A percentile compares a stretch with the other conserved stretches of the same genome.
phyloP scores from a whole-genome alignment of 352 stramenopile genomes.

The Pythium monospermum region DNA sequence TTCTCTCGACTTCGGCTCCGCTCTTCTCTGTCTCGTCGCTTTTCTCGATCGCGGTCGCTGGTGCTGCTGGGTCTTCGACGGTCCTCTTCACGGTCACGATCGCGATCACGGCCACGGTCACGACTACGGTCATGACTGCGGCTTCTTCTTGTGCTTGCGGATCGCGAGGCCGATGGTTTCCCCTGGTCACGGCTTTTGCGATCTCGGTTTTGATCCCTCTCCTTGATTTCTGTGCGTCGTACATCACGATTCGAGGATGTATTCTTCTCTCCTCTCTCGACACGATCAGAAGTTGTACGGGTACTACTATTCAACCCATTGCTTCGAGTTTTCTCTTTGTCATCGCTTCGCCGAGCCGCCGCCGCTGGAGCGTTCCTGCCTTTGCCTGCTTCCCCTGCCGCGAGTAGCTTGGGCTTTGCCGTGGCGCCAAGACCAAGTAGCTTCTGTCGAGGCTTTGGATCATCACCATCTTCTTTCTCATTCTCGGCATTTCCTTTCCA shows the following conservation, averaged over 20 bases:
- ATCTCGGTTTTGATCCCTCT: not conserved
- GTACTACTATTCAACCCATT: constrained; percentile 22
- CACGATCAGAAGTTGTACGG: too few species aligned
- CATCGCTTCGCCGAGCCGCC: constrained; percentile 3
- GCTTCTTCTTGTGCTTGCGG: constrained; percentile 3
- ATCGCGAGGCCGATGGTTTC: too few species aligned
- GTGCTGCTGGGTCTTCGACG: not conserved
- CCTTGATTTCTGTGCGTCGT: not conserved
- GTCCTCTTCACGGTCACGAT: constrained; percentile 22
- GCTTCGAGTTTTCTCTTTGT: constrained; percentile 1
- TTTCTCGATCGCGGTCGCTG: constrained; percentile 1
- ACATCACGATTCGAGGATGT: not conserved
- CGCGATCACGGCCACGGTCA: not conserved
- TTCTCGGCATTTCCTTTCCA: constrained; percentile 84
- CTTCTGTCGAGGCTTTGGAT: constrained; percentile 84
- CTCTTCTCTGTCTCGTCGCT: not conserved
- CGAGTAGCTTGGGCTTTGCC: constrained; percentile 48
- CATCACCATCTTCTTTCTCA: constrained; percentile 30
- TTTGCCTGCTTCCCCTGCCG: constrained; percentile 43
- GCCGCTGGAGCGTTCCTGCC: constrained; percentile 25
- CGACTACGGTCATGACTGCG: not conserved
- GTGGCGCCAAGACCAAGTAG: constrained; percentile 91
- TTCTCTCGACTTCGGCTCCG: not conserved
- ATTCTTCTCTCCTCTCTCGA: constrained; percentile 2
- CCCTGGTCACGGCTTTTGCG: too few species aligned